Evolutionary conservation across 2,329 filamentous ascomycete genomes (phyloP).

Genomic region (Stagonosporopsis chrysanthemi): DNA sequence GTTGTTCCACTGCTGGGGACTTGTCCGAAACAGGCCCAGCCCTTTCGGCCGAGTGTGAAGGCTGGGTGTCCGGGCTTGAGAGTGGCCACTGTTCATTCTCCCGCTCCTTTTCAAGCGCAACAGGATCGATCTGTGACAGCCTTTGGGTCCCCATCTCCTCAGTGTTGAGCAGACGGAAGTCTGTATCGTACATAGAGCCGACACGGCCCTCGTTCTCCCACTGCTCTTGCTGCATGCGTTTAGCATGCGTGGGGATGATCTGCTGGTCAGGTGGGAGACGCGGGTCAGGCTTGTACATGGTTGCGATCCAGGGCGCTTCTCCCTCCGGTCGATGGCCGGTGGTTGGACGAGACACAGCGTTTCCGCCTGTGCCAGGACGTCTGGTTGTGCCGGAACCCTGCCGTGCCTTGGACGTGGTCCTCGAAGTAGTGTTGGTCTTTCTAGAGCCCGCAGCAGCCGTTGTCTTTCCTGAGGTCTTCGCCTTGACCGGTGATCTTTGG

Average conservation of each 20-base stretch:
- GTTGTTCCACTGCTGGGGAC: slow-evolving; percentile 51
- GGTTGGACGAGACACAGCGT: slow-evolving; percentile 59
- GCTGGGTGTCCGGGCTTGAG: slow-evolving; percentile 40
- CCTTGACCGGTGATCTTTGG: slow-evolving; percentile 48
- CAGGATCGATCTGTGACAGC: slow-evolving; percentile 41
- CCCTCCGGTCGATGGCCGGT: slow-evolving; percentile 84
- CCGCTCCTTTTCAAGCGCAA: slow-evolving; percentile 40
- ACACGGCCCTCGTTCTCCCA: slow-evolving; percentile 93
- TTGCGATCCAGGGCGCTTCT: slow-evolving; percentile 93
- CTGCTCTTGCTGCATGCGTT: slow-evolving; percentile 88
- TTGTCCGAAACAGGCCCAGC: slow-evolving; percentile 33
- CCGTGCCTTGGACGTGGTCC: slow-evolving; percentile 47
- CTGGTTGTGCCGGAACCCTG: slow-evolving; percentile 47
- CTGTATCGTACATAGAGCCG: slow-evolving; percentile 83
- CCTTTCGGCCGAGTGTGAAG: slow-evolving; percentile 33
- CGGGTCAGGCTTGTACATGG: slow-evolving; percentile 94
- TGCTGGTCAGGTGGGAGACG: slow-evolving; percentile 94
- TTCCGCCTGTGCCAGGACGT: slow-evolving; percentile 69
- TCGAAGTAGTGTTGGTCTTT: slow-evolving; percentile 39
- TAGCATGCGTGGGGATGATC: slow-evolving; percentile 91
- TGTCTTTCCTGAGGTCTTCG: slow-evolving; percentile 50
- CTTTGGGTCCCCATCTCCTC: slow-evolving; percentile 58
- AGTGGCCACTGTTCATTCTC: slow-evolving; percentile 47
- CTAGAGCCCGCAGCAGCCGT: slow-evolving; percentile 45
- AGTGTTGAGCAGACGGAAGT: slow-evolving; percentile 80